phyloP scores from a whole-genome alignment of 1,284 basidiomycete genomes.

The Trametes sp. region DNA sequence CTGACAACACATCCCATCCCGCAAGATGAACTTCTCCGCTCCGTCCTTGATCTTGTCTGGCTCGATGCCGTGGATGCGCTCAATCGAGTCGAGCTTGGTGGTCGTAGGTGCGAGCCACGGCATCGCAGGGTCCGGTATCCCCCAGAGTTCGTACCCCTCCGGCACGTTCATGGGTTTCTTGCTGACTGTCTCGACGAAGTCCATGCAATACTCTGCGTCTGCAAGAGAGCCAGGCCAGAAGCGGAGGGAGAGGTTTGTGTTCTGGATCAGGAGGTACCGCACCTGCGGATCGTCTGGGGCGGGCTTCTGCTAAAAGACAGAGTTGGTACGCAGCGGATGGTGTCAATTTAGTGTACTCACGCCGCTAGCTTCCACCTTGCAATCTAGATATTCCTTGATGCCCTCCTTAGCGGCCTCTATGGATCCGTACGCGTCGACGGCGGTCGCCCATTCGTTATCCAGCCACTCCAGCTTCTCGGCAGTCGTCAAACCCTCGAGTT shows the following conservation, averaged over 20 bases:
- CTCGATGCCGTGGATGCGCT: neutral
- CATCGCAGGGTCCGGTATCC: neutral
- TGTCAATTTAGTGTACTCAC: neutral
- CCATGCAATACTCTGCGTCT: conserved; percentile 8
- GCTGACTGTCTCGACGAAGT: neutral
- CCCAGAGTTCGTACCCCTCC: neutral
- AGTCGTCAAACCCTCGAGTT: neutral
- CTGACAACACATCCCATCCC: conserved; percentile 6
- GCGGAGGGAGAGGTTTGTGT: neutral
- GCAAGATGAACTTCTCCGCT: conserved; percentile 9
- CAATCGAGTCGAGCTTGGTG: neutral
- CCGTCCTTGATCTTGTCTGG: conserved; percentile 1
- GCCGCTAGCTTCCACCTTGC: neutral
- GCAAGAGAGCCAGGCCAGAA: neutral
- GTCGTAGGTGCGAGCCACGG: neutral
- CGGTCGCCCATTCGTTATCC: neutral
- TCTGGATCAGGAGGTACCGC: neutral
- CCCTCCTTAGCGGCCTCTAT: neutral
- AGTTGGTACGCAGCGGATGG: neutral
- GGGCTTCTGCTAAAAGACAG: neutral
- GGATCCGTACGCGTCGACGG: neutral
- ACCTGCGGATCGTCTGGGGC: neutral
- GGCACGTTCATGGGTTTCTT: conserved; percentile 7
- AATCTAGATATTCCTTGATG: neutral
- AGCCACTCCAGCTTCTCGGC: neutral